phyloP scores from a whole-genome alignment of 2,329 filamentous ascomycete species.

The Aspergillus spinulosporus region DNA sequence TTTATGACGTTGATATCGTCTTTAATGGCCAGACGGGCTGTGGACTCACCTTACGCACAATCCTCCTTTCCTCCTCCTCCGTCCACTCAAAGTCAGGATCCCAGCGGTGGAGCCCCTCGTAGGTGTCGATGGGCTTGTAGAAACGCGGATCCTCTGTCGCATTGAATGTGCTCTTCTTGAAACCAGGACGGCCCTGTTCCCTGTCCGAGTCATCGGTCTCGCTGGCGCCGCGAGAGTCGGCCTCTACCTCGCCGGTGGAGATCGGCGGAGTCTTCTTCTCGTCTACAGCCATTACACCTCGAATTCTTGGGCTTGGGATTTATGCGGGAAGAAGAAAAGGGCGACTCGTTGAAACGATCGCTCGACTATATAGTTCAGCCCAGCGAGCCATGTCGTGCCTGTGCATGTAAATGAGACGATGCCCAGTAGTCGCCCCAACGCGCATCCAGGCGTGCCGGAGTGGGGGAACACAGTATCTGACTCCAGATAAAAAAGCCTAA shows the following conservation, averaged over 20 bases:
- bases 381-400: neutral
- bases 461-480: neutral
- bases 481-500: neutral
- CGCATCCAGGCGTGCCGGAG: neutral
- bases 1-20: too few species aligned
- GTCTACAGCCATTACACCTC: neutral
- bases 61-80: too few species aligned
- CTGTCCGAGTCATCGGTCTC: constrained; percentile 1
- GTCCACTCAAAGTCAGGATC: too few species aligned
- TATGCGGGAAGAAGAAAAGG: too few species aligned
- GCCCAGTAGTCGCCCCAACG: neutral
- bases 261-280: neutral
- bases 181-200: neutral
- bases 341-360: neutral
- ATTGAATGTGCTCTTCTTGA: constrained; percentile 31
- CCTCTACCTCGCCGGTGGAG: neutral
- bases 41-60: too few species aligned
- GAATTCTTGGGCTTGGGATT: neutral
- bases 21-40: too few species aligned
- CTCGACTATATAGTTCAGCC: neutral
- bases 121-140: too few species aligned
- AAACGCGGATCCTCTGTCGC: constrained; percentile 19
- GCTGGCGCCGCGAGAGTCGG: neutral
- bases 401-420: neutral
- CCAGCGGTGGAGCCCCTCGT: too few species aligned